Base-by-base conservation (phyloP, 108 stramenopile species). In the Hondaea fermentalgiana region DNA sequence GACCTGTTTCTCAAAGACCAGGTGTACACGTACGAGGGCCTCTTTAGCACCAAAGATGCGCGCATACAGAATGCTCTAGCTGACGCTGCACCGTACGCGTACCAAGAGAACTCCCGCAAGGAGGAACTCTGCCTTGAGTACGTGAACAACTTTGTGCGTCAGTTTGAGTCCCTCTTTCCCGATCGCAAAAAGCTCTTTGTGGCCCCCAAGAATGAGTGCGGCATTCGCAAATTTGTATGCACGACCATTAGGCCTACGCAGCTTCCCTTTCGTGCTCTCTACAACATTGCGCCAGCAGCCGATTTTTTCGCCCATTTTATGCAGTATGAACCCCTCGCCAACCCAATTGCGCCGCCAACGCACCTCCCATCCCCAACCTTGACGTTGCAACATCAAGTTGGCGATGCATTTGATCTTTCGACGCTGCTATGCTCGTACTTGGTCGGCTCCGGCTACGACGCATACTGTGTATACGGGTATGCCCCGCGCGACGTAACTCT, bases 391-490 rank as follows among this genome's bases (percentile, higher is more conserved):
- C 94, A 95, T 92, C 87, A 89, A 4, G 89, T 89, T 45, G 96
- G 95, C 49, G 96, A 96, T 59, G 87, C 87, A 57, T 95, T 96
- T 60, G 95, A 97, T 83, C 90, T 94, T n/a, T 89, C 95, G 10
- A 87, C 90, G 58, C 69, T 95, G 44, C 88, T 96, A 5, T 90
- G 91, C 71, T 94, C 94, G 21, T 91, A 94, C 12, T 90, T 97
- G 4, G 71, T 95, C 16, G 96, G 96, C n/a, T 91, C 92, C 21
- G 95, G 95, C 16, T 96, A 94, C 89, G 95, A 96, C 87, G 95
- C 96, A 0, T 95, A 93, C 91, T 95, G 96, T 5, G 95, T 95
- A 5, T 58, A 90, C 14, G 96, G 96, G 49, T 90, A 64, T 19
- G 95, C 95, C 14, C 93, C 94, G 12, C 43, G 43, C 51, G 91